These are phyloP conservation scores for Heliocybe sulcata DNA, from an alignment of 1,284 basidiomycete species.

Conservation along the genomic window DNA sequence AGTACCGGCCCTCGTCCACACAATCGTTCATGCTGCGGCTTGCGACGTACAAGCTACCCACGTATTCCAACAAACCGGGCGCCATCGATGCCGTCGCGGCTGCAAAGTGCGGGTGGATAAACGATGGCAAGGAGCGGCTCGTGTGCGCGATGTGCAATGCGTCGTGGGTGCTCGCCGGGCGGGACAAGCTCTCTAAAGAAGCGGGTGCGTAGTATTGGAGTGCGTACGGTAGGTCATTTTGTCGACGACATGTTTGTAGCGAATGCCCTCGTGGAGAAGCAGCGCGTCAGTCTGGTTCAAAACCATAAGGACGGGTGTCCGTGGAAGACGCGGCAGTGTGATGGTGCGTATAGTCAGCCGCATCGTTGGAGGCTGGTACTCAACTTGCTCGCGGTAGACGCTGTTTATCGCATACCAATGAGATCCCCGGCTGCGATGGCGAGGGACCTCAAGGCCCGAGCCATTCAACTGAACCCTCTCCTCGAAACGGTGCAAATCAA, in stretches of 20 bases:
- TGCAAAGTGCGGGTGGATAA: conserved; percentile 71
- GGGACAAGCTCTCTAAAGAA: conserved; percentile 61
- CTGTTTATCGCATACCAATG: conserved; percentile 69
- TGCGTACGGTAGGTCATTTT: conserved; percentile 11
- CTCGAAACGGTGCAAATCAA: conserved; percentile 50
- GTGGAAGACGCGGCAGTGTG: conserved; percentile 73
- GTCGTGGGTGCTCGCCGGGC: conserved; percentile 64
- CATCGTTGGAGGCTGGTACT: neutral
- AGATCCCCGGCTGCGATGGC: conserved; percentile 55
- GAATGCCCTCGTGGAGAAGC: conserved; percentile 63
- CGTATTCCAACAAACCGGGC: conserved; percentile 70
- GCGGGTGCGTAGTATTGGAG: conserved; percentile 49
- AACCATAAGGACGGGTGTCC: conserved; percentile 75
- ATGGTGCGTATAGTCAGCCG: conserved; percentile 38
- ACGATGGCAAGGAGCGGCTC: conserved; percentile 69
- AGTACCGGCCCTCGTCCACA: conserved; percentile 72
- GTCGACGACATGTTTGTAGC: conserved; percentile 30
- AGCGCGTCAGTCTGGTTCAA: conserved; percentile 51
- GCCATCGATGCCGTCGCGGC: conserved; percentile 71
- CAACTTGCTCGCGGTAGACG: conserved; percentile 32
- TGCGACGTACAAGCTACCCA: conserved; percentile 67
- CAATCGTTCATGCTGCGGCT: conserved; percentile 65
- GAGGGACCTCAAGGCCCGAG: conserved; percentile 49
- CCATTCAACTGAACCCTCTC: conserved; percentile 42
- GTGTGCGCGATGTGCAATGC: conserved; percentile 61